phyloP scores from a whole-genome alignment of 2,329 filamentous ascomycete species.

The Xylariaceae sp. region DNA sequence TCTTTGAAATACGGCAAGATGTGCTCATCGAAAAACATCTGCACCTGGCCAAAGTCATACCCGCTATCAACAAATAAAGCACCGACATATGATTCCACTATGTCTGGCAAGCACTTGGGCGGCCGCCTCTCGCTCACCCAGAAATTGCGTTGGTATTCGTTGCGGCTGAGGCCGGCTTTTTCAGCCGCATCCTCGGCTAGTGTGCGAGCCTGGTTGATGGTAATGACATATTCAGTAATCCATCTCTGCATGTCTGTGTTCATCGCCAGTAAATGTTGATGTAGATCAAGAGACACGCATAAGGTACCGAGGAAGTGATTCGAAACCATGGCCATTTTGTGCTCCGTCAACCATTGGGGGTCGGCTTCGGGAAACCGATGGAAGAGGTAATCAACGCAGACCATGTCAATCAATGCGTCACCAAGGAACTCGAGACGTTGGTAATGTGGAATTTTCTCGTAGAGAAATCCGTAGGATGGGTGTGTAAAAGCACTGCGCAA shows the following conservation, averaged over 20 bases:
- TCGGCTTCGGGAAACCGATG: constrained; percentile 72
- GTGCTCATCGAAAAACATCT: constrained; percentile 72
- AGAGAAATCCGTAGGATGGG: constrained; percentile 72
- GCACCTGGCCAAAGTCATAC: constrained; percentile 73
- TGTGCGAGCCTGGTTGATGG: constrained; percentile 52
- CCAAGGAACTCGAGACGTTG: constrained; percentile 91
- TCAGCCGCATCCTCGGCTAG: constrained; percentile 38
- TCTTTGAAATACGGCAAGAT: constrained; percentile 78
- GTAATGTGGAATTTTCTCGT: constrained; percentile 80
- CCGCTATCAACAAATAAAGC: constrained; percentile 87
- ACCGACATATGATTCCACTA: constrained; percentile 85
- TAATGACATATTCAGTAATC: constrained; percentile 54
- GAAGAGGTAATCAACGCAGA: constrained; percentile 78
- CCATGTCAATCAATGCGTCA: constrained; percentile 63
- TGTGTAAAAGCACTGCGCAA: constrained; percentile 85
- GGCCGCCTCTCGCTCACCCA: constrained; percentile 64
- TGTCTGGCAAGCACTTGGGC: constrained; percentile 77
- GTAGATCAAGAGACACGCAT: constrained; percentile 73
- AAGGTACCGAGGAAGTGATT: constrained; percentile 90
- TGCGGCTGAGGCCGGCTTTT: constrained; percentile 32
- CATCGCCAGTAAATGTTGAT: constrained; percentile 66
- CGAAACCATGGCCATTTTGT: constrained; percentile 99
- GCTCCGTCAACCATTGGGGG: constrained; percentile 95
- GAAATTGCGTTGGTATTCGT: constrained; percentile 58
- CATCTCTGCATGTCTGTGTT: constrained; percentile 42